phyloP scores from a whole-genome alignment of 306 rosid genomes.

The Trifolium pratense region DNA sequence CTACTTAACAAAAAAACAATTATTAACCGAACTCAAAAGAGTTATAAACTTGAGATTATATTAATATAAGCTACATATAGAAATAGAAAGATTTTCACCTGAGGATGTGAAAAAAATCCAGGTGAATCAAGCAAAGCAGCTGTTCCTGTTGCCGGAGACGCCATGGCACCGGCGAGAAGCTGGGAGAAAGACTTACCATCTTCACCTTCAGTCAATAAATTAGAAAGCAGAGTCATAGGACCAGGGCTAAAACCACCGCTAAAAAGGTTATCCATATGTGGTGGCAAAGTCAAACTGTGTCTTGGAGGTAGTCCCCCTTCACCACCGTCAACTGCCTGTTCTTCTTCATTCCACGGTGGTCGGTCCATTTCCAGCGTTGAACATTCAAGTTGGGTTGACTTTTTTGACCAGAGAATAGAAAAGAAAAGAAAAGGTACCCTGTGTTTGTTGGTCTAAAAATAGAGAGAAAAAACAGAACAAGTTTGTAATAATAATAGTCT shows the following conservation, averaged over 20 bases:
- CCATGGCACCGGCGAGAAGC: slow-evolving; percentile 82
- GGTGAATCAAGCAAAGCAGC: slow-evolving; percentile 51
- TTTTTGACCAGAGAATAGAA: not conserved
- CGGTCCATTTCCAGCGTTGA: slow-evolving; percentile 41
- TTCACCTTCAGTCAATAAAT: slow-evolving; percentile 62
- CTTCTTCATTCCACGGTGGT: slow-evolving; percentile 43
- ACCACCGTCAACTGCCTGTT: not conserved
- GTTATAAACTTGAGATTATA: too few relatives aligned
- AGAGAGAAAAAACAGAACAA: not conserved
- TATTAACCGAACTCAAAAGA: too few relatives aligned
- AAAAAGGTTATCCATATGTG: slow-evolving; percentile 65
- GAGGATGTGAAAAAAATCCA: slow-evolving; percentile 64
- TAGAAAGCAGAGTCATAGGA: slow-evolving; percentile 80
- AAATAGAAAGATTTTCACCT: slow-evolving; percentile 45
- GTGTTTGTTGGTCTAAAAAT: not conserved
- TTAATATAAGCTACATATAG: too few relatives aligned
- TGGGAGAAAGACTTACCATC: slow-evolving; percentile 78
- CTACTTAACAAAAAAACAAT: too few relatives aligned
- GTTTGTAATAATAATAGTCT: not conserved
- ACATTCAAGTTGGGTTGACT: slow-evolving; percentile 30
- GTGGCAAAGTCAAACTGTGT: slow-evolving; percentile 65
- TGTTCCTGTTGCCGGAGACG: slow-evolving; percentile 52
- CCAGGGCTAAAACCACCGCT: slow-evolving; percentile 76
- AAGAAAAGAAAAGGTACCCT: slow-evolving; percentile 4
- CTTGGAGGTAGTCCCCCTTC: slow-evolving; percentile 32